Base-by-base conservation (phyloP, 345 rosid species). In the Cardamine chenopodiifolia region DNA sequence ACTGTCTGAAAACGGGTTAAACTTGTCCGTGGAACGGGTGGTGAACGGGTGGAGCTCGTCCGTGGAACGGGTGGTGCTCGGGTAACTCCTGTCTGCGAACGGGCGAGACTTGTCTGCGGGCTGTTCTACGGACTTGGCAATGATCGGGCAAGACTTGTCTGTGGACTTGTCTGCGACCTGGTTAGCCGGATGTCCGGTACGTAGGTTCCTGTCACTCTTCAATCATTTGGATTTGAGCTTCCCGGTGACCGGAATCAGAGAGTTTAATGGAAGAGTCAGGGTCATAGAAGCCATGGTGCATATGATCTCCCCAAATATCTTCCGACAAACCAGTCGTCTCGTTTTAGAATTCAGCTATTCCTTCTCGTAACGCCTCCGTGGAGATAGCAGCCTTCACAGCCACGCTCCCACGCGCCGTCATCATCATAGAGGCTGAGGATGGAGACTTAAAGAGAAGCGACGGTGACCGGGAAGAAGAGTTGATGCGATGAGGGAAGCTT, bases 251-350 rank as follows among this genome's bases (percentile, higher is more conserved):
- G 12, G 90, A 70, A 22, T 68, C 74, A 2, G 83, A 70, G 35
- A 77, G 79, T 18, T 86, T 78, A 72, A 70, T 84, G 17, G 70
- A 52, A 17, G 80, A 72, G 22, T 66, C 70, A 2, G 85, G 78
- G 4, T 88, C 88, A 77, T 94, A 94, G 70, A 84, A 94, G 20
- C 98, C 98, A 57, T 94, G 98, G 78, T 94, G 98, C 97, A 94
- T 88, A 60, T 94, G 98, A 70, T 91, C 94, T 32, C 98, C 98
- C 98, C 98, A 94, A 3, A 94, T 78, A 55, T 85, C 83, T 65
- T 93, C 98, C 98, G 96, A 93, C 5, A 86, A 0, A 1, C 85
- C 87, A 1, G 98, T 89, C 13, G 97, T 90, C 86, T 91, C 86
- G 81, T 93, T 94, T 84, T 91, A 93, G 26, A 91, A 82, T n/a